These are phyloP conservation scores for Venturia pyrina DNA, from an alignment of 2,329 filamentous ascomycete species.

Conservation along the genomic window DNA sequence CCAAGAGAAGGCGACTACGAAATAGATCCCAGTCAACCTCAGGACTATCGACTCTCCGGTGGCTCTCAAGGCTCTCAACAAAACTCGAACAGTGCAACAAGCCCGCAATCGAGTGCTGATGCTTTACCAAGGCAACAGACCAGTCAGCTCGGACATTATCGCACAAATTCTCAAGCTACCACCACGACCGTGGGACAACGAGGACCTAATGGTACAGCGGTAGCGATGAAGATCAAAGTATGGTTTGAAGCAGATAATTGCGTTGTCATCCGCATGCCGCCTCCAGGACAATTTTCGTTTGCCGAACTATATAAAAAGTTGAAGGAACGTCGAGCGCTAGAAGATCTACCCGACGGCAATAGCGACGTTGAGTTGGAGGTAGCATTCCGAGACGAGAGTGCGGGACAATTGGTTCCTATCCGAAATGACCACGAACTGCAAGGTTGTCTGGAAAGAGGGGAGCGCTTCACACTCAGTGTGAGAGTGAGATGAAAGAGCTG, in stretches of 20 bases:
- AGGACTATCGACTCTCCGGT: conserved; percentile 59
- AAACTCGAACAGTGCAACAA: conserved; percentile 20
- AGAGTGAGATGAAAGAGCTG: background rate
- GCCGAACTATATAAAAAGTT: conserved; percentile 75
- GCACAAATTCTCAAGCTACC: conserved; percentile 16
- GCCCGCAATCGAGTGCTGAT: conserved; percentile 10
- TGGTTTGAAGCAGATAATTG: conserved; percentile 80
- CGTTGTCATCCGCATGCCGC: conserved; percentile 80
- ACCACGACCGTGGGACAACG: conserved; percentile 8
- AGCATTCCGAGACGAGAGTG: conserved; percentile 77
- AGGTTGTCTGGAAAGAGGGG: conserved; percentile 73
- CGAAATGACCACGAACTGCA: conserved; percentile 74
- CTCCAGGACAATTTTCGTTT: conserved; percentile 56
- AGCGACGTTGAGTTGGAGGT: conserved; percentile 61
- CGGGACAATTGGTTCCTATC: conserved; percentile 63
- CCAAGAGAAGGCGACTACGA: conserved; percentile 89
- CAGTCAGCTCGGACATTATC: conserved; percentile 3
- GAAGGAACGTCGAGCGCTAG: conserved; percentile 69
- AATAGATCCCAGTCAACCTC: conserved; percentile 59
- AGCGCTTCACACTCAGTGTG: conserved; percentile 61
- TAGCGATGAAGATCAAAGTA: conserved; percentile 76
- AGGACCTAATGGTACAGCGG: conserved; percentile 9
- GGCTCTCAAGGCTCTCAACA: conserved; percentile 32
- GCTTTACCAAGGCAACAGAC: conserved; percentile 6
- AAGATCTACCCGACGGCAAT: conserved; percentile 26